Conservation (phyloP, 139 green algal species). For the Deuterostichococcus epilithicus region DNA sequence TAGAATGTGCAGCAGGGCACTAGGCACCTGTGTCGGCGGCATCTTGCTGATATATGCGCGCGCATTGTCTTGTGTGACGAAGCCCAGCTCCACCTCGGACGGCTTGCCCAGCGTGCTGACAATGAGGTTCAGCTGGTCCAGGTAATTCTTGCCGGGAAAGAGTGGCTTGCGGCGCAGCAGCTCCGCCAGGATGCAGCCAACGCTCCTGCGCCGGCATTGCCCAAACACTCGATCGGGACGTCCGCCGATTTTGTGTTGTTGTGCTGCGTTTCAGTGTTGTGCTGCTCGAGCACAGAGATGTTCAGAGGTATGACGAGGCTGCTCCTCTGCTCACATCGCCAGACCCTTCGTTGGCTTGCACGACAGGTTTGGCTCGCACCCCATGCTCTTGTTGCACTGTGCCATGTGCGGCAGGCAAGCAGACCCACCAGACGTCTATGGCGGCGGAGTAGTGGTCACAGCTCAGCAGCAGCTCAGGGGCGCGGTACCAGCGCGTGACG, state of each 20-base stretch:
- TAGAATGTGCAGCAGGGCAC: too few species aligned
- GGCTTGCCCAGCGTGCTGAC: conserved; percentile 86
- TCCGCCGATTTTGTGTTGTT: too few species aligned
- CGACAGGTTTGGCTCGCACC: too few species aligned
- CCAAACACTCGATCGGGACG: too few species aligned
- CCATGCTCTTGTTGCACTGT: background rate
- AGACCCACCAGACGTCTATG: conserved; percentile 67
- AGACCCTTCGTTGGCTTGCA: too few species aligned
- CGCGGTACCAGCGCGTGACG: conserved; percentile 94
- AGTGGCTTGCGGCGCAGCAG: conserved; percentile 82
- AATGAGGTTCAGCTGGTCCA: conserved; percentile 93
- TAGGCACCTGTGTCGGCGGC: conserved; percentile 49
- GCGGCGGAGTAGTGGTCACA: conserved; percentile 78
- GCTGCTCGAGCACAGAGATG: too few species aligned
- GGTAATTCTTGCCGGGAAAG: conserved; percentile 88
- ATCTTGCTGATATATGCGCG: conserved; percentile 76
- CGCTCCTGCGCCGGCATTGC: conserved; percentile 47
- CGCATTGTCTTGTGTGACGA: conserved; percentile 82
- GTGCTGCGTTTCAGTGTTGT: too few species aligned
- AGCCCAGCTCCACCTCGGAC: conserved; percentile 82
- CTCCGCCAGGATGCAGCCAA: conserved; percentile 94
- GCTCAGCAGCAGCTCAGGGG: conserved; percentile 89
- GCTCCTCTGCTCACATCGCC: too few species aligned
- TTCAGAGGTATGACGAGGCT: too few species aligned
- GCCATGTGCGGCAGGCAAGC: background rate